A percentile compares a stretch with the other conserved stretches of the same genome.
phyloP scores from a whole-genome alignment of 768 basidiomycete genomes.

The Trametes cingulata region DNA sequence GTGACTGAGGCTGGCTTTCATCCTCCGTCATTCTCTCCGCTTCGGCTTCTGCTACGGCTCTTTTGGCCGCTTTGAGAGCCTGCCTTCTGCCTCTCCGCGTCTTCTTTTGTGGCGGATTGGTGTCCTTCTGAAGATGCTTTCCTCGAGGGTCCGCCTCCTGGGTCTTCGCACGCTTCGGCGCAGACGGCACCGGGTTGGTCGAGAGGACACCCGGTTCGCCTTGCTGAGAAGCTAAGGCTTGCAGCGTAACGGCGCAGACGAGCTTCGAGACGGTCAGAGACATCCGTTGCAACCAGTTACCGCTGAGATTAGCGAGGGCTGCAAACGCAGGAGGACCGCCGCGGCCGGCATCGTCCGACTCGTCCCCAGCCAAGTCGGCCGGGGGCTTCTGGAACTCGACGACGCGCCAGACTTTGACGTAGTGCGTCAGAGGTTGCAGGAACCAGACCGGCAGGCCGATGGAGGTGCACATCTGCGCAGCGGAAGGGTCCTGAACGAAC shows the following conservation, averaged over 20 bases:
- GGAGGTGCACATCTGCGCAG: neutral
- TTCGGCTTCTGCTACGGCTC: no score
- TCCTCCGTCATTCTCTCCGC: no score
- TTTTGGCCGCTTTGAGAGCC: no score
- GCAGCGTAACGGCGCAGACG: neutral
- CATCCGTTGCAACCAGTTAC: neutral
- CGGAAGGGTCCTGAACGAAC: neutral
- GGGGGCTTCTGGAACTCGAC: no score
- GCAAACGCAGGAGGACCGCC: neutral
- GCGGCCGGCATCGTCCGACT: neutral
- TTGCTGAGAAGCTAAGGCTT: neutral
- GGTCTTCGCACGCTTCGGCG: no score
- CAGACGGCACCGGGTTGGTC: no score
- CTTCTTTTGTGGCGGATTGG: no score
- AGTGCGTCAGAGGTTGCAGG: constrained; percentile 4
- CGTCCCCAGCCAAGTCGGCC: no score
- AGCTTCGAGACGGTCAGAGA: neutral
- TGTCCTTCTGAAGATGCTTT: no score
- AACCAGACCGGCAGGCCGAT: constrained; percentile 3
- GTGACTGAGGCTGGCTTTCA: no score
- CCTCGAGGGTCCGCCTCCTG: no score
- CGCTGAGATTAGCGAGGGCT: neutral
- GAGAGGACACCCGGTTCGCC: neutral
- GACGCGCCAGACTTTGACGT: neutral
- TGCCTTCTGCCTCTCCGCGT: no score